Base-by-base conservation (phyloP, 768 basidiomycete genomes). In the Agrocybe chaxingu region DNA sequence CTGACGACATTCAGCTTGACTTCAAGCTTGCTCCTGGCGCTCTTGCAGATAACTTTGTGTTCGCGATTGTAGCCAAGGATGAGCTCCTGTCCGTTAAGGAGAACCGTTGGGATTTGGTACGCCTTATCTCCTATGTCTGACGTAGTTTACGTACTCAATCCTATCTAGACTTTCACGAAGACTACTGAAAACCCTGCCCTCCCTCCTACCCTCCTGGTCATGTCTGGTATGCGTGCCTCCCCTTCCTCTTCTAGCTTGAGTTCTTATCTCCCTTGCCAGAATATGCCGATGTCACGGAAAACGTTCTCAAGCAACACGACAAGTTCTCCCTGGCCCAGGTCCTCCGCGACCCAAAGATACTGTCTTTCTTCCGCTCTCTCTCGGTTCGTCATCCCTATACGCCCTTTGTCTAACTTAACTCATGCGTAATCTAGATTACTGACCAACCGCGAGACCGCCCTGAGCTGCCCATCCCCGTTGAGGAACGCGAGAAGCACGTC, bases 401-500 rank as follows among this genome's bases (percentile, higher is more conserved):
- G 16, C 16, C 16, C 33, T 35, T 33, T n/a, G 8, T 24, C 29
- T 39, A 19, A 41, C 30, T 49, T 50, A 42, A 44, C 43, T n/a
- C 50, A 41, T 36, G 52, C 29, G 8, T 33, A 29, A 38, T 45
- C 47, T 19, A 84, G 82, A 79, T 93, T 47, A 92, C 93, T 19
- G 94, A 97, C 72, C 89, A 92, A 61, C 90, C 93, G 7, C 74
- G 84, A 46, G 74, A 76, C 18, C 83, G 88, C 48, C 94, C 94
- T 1, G 52, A 60, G 1, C 64, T 70, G 2, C 78, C 82, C 0
- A 51, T 84, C 38, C 60, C 78, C 4, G 65, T 80, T 35, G 66
- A 73, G 42, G 66, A 80, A 38, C 78, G 79, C 53, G 75, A 82
- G 58, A 89, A 92, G 61, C 90, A 87, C 58, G 75, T 96, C 60